Evolutionary conservation across 176 grass and related monocot species (phyloP).

Genomic region (Carex littledalei): DNA sequence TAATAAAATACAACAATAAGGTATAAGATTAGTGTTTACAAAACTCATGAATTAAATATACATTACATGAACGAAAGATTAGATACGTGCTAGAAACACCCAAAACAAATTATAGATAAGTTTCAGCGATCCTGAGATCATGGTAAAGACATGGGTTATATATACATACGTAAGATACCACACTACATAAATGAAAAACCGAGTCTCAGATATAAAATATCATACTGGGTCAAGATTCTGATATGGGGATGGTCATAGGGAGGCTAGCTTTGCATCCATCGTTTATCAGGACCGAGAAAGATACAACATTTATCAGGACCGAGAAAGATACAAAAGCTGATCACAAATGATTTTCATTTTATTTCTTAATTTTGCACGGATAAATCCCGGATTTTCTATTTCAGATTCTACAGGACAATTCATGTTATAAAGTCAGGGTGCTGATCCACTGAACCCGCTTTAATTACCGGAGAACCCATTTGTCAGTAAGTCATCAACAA

Average conservation of each 20-base stretch:
- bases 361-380: not conserved
- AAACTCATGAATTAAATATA: not conserved
- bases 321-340: constrained; percentile 1
- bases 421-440: not conserved
- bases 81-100: too few relatives aligned
- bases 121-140: not conserved
- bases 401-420: not conserved
- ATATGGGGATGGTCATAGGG: not conserved
- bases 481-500: not conserved
- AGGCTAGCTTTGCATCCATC: not conserved
- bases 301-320: not conserved
- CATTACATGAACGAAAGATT: too few relatives aligned
- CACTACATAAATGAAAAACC: not conserved
- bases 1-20: not conserved
- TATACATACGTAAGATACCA: too few relatives aligned
- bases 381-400: not conserved
- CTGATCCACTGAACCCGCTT: not conserved
- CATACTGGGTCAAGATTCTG: not conserved
- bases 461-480: not conserved
- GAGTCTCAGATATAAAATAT: not conserved
- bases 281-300: not conserved
- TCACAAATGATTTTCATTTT: not conserved
- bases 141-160: not conserved
- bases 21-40: not conserved
- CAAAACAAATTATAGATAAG: not conserved